Conservation (phyloP, 1,284 basidiomycete species). For the Tilletiopsis washingtonensis region DNA sequence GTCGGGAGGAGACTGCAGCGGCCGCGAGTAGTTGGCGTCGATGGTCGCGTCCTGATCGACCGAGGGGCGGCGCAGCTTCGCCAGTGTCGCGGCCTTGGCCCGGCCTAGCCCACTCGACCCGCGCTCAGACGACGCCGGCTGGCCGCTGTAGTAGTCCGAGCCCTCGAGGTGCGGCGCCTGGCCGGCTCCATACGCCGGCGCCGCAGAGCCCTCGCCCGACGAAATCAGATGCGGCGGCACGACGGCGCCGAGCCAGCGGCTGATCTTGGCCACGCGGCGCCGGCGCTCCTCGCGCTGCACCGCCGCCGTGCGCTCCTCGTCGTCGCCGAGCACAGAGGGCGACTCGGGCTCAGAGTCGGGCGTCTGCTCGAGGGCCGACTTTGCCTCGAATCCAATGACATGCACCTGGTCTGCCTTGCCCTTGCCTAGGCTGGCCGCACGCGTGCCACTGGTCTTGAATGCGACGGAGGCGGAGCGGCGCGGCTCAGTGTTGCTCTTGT, state of each 20-base stretch:
- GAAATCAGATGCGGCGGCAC: constrained; percentile 1
- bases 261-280: constrained; percentile 28
- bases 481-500: too few relatives aligned
- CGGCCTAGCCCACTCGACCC: background rate
- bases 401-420: too few relatives aligned
- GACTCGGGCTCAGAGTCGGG: too few relatives aligned
- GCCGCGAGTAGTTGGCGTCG: too few relatives aligned
- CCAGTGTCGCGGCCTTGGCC: background rate
- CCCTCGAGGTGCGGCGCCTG: background rate
- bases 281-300: constrained; percentile 20
- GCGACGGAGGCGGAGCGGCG: too few relatives aligned
- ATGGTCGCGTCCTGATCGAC: too few relatives aligned
- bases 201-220: background rate
- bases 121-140: background rate
- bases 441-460: too few relatives aligned
- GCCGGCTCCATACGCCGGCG: background rate
- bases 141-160: background rate
- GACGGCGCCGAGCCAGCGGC: constrained; percentile 27
- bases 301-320: background rate
- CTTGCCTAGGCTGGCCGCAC: too few relatives aligned
- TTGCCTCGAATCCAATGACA: too few relatives aligned
- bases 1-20: too few relatives aligned
- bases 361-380: too few relatives aligned
- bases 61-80: too few relatives aligned
- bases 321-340: background rate